Evolutionary conservation across 371 early-diverging fungal species (phyloP).

Genomic region (Zancudomyces culisetae): DNA sequence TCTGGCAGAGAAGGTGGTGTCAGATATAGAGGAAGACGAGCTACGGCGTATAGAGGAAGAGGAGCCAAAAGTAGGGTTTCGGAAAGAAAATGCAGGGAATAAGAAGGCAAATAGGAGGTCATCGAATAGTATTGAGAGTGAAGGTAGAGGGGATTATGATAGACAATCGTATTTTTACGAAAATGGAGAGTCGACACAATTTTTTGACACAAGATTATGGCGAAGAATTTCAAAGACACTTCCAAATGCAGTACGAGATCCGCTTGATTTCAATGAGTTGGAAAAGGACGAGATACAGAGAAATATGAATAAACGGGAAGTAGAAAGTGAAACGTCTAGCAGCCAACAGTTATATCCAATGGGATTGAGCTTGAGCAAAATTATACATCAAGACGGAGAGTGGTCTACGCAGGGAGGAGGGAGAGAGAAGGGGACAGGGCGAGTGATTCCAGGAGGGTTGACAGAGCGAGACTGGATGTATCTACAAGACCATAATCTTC

Average conservation of each 20-base stretch:
- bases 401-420: neutral
- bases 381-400: neutral
- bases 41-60: neutral
- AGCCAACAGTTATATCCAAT: neutral
- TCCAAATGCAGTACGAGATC: constrained; percentile 19
- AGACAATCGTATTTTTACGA: neutral
- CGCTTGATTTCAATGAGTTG: constrained; percentile 23
- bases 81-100: neutral
- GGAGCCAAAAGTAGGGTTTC: neutral
- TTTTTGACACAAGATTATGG: constrained; percentile 16
- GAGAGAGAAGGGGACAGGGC: neutral
- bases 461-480: constrained; percentile 18
- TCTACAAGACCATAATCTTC: constrained; percentile 26
- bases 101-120: neutral
- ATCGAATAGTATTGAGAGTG: neutral
- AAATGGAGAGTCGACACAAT: constrained; percentile 8
- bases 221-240: constrained; percentile 18
- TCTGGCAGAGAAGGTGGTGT: neutral
- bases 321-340: constrained; percentile 8
- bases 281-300: constrained; percentile 22
- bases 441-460: neutral
- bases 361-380: neutral
- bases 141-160: neutral
- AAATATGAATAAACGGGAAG: constrained; percentile 5
- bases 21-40: neutral